Evolutionary conservation across 495 filamentous ascomycete species (phyloP), one percentile per base, ranked within the genome.

Genomic region (Penicillium odoratum): DNA sequence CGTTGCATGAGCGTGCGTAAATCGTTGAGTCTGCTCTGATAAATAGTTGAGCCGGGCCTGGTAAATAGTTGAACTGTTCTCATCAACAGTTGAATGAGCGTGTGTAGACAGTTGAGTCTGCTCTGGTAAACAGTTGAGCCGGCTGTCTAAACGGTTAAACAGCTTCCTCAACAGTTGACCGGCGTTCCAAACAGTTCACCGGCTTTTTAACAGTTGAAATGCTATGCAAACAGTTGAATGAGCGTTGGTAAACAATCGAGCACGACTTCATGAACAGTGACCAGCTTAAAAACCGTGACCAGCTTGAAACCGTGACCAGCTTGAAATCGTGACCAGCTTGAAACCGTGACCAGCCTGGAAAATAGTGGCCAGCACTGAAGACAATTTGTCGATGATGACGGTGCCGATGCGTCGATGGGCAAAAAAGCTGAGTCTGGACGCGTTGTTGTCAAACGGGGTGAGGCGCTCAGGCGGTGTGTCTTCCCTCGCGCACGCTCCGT

Each of bases 401-500:
- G 45, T 28, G 26, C 30, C 45, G n/a, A 48, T 7, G 26, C 45
- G 45, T 48, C 45, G 45, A 48, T 29, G 45, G 30, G 45, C 26
- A 48, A 26, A 48, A 48, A 48, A 30, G 9, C 45, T 48, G 11
- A 30, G 26, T 48, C 45, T 48, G 21, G 45, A 48, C 45, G 45
- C 45, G 45, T 48, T 48, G 21, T 21, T 21, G 13, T 15, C 26
- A 16, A 16, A 48, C 15, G 9, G 45, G 30, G 45, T 29, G 7
- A 21, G 21, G 21, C 21, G 26, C 26, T 48, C 45, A 48, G 45
- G 45, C 45, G 45, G 45, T 48, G 45, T 48, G 45, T 48, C 45
- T 30, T 13, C 45, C 45, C 45, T 30, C 26, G 26, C 45, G 45
- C 45, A 48, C 26, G 6, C 26, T 28, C n/a, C 21, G 21, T 21